Evolutionary conservation across 108 stramenopile genomes (phyloP), one percentile per base, ranked within the genome.

Genomic region (Pseudonitzschia pungens): DNA sequence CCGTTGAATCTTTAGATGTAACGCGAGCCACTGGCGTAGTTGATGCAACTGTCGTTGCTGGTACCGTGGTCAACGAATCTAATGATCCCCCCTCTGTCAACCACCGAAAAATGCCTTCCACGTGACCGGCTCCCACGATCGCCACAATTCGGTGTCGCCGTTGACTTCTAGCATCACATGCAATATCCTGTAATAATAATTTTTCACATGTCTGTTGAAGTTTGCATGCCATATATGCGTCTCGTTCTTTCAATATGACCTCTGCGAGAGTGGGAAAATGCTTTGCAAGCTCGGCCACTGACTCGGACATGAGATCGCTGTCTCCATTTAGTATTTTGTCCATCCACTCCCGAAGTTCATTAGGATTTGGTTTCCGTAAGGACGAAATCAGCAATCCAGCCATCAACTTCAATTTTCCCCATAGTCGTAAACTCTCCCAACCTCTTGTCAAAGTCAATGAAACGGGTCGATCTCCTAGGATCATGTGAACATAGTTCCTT

Each of bases 91-190:
- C 59, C 28, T n/a, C 31, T 7, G 86, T 87, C 53, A 87, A 43
- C 79, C 81, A 78, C 28, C 73, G 53, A 21, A 56, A 73, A 29
- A 95, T 85, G 0, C 93, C 93, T 56, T 75, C 69, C 50, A 91
- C 79, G 78, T 92, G 93, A 12, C 93, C 91, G n/a, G 93, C 93
- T 21, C 93, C 93, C 10, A 95, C 90, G 52, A 95, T 86, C 16
- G 87, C 91, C 50, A 94, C 90, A 63, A 92, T n/a, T 10, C 72
- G 72, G 15, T 67, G 55, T 44, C 63, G 65, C 14, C 26, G 65
- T 26, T 31, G 24, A 0, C 45, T 40, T 32, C 14, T 74, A n/a
- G n/a, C n/a, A 16, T 52, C 26, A 31, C 51, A 45, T 29, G n/a
- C 22, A 74, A 33, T 43, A n/a, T 31, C n/a, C 55, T 24, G 33